These are phyloP conservation scores for Wickerhamiella brachini DNA, from an alignment of 805 yeast genomes.

Conservation along the genomic window DNA sequence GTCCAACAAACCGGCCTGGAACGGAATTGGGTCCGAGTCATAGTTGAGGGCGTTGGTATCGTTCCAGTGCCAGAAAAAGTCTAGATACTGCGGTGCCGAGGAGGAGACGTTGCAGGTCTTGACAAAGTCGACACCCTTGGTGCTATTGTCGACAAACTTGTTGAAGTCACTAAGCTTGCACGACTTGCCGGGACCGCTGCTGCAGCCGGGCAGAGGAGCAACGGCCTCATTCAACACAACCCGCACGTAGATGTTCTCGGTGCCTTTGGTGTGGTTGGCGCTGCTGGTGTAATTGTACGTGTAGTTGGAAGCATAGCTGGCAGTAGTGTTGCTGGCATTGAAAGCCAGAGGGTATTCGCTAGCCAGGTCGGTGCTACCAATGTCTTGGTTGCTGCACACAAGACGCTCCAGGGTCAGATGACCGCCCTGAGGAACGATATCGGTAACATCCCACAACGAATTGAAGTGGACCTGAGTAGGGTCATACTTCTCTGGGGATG, in stretches of 20 bases:
- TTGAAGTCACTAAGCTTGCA: slow-evolving; percentile 25
- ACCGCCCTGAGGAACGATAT: slow-evolving; percentile 24
- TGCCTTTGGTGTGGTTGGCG: slow-evolving; percentile 4
- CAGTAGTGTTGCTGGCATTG: slow-evolving; percentile 12
- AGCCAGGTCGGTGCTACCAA: slow-evolving; percentile 3
- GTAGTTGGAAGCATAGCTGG: slow-evolving; percentile 9
- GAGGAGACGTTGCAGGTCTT: slow-evolving; percentile 10
- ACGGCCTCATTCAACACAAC: slow-evolving; percentile 41
- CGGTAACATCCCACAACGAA: slow-evolving; percentile 34
- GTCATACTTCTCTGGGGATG: slow-evolving; percentile 28
- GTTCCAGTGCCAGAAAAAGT: slow-evolving; percentile 20
- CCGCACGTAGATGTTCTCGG: slow-evolving; percentile 31
- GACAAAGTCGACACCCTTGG: slow-evolving; percentile 6
- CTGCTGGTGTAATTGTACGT: slow-evolving; percentile 8
- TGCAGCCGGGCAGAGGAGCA: slow-evolving; percentile 35
- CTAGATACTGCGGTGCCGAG: slow-evolving; percentile 13
- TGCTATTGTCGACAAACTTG: slow-evolving; percentile 8
- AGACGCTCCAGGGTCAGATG: slow-evolving; percentile 23
- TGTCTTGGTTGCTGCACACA: slow-evolving; percentile 27
- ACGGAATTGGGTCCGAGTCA: slow-evolving; percentile 6
- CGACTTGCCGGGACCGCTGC: slow-evolving; percentile 38
- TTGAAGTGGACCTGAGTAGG: slow-evolving; percentile 31
- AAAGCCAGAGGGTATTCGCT: slow-evolving; percentile 14
- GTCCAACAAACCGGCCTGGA: slow-evolving; percentile 10
- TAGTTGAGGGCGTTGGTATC: slow-evolving; percentile 10